Conservation (phyloP, 2,329 filamentous ascomycete species). For the Pyrenochaeta sp. region DNA sequence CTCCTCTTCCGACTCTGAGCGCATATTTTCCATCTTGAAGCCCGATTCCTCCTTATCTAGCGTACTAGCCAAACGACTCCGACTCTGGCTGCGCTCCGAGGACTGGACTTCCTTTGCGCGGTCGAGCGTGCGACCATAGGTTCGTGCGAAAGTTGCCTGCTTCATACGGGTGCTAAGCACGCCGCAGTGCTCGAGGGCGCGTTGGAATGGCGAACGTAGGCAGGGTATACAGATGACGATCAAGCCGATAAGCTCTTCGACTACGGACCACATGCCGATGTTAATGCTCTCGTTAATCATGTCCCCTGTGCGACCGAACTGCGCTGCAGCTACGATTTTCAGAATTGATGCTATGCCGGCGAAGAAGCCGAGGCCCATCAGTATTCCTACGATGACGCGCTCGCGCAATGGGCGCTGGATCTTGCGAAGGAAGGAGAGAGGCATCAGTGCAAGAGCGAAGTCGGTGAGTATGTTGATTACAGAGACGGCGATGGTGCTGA, state of each 20-base stretch:
- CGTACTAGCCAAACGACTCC: constrained; percentile 4
- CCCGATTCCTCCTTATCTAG: constrained; percentile 2
- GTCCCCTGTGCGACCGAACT: constrained; percentile 21
- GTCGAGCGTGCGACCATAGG: constrained; percentile 13
- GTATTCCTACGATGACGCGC: constrained; percentile 18
- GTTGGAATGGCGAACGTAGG: constrained; percentile 27
- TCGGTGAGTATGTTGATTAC: constrained; percentile 25
- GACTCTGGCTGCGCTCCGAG: constrained; percentile 4
- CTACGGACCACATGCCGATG: constrained; percentile 28
- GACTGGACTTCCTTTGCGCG: not conserved
- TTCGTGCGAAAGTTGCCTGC: constrained; percentile 3
- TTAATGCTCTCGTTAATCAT: constrained; percentile 19
- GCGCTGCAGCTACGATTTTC: constrained; percentile 21
- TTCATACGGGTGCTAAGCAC: constrained; percentile 6
- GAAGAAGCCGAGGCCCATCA: constrained; percentile 31
- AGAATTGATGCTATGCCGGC: constrained; percentile 26
- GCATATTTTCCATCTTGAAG: constrained; percentile 9
- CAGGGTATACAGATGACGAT: constrained; percentile 34
- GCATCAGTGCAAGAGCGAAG: constrained; percentile 26
- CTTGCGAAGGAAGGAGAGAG: constrained; percentile 22
- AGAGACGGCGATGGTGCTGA: constrained; percentile 21
- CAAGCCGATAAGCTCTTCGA: constrained; percentile 31
- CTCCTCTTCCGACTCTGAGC: constrained; percentile 8
- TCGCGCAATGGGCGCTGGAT: constrained; percentile 23
- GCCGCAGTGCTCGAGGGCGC: constrained; percentile 16